Evolutionary conservation across 2,329 filamentous ascomycete species (phyloP).

Genomic region (Pseudogymnoascus sp.): DNA sequence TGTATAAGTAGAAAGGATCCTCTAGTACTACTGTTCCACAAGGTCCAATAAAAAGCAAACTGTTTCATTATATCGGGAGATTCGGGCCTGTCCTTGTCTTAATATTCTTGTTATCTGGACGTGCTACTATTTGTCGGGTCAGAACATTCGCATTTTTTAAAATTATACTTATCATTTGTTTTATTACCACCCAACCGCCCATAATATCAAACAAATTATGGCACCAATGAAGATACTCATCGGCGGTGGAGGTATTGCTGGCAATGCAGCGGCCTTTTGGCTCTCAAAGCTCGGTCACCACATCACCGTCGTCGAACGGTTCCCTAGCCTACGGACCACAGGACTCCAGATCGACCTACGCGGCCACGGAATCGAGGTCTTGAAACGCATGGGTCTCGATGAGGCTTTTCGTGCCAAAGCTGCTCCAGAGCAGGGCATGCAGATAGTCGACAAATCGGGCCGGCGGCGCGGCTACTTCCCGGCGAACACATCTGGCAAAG

Average conservation of each 20-base stretch:
- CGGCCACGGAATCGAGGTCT: slow-evolving; percentile 40
- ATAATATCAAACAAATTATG: not conserved
- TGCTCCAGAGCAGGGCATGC: slow-evolving; percentile 39
- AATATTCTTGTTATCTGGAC: not conserved
- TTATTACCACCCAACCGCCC: not conserved
- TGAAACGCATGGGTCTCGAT: slow-evolving; percentile 44
- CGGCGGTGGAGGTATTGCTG: slow-evolving; percentile 29
- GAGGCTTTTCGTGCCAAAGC: slow-evolving; percentile 34
- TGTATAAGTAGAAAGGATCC: not conserved
- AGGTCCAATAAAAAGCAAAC: not conserved
- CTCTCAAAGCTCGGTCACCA: slow-evolving; percentile 34
- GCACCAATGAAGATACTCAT: slow-evolving; percentile 28
- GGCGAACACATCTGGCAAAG: slow-evolving; percentile 24
- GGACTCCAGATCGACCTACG: slow-evolving; percentile 49
- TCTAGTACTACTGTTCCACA: not conserved
- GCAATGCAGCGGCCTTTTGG: slow-evolving; percentile 41
- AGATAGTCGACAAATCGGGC: slow-evolving; percentile 35
- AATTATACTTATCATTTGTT: not conserved
- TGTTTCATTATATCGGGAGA: not conserved
- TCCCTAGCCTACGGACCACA: slow-evolving; percentile 32
- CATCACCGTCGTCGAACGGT: slow-evolving; percentile 36
- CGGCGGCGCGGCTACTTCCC: slow-evolving; percentile 32
- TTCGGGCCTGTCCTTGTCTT: not conserved
- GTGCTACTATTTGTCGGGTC: not conserved
- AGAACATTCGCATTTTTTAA: not conserved